Base-by-base conservation (phyloP, 371 early-diverging fungal species). In the Smittium culicis region DNA sequence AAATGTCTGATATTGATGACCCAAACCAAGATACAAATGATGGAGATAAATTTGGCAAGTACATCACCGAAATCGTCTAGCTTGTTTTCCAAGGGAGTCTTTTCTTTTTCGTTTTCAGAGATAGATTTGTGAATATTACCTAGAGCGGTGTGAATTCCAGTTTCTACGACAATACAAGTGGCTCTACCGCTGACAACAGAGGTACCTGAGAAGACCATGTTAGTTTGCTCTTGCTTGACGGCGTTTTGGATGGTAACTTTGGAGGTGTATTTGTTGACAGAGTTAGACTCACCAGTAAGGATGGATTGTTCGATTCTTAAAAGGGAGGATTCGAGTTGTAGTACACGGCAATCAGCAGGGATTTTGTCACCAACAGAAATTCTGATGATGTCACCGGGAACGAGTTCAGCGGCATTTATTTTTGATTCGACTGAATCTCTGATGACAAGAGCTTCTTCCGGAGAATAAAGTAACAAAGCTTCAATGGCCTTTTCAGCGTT, bases 21-120 rank as follows among this genome's bases (percentile, higher is more conserved):
- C 98, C 97, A 98, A 61, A 97, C 97, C 30, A 98, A 81, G 34
- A 97, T 79, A 76, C 98, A 97, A 68, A 98, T 88, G 32, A 96
- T 85, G 14, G 93, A 81, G 74, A 96, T 97, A 59, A 93, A 90
- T 73, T 90, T 90, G 61, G 98, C 95, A 66, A 97, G 83, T 76
- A 84, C 82, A 72, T 96, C 97, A 74, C 97, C 98, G 83, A 97
- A 96, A 63, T 94, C 97, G 72, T 96, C 96, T 45, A 98, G 80
- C 72, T 92, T 90, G 67, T 84, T 83, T 81, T 98, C 96, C 55
- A 98, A 77, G 28, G 98, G 97, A 8, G 96, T 94, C 77, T 91
- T 90, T 75, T 94, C 94, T 35, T 89, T 82, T 55, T 86, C 88
- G 70, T 90, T 89, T 54, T 83, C 78, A n/a, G 89, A 80, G 68